Conservation (phyloP, 306 rosid species). For the Sophora flavescens region DNA sequence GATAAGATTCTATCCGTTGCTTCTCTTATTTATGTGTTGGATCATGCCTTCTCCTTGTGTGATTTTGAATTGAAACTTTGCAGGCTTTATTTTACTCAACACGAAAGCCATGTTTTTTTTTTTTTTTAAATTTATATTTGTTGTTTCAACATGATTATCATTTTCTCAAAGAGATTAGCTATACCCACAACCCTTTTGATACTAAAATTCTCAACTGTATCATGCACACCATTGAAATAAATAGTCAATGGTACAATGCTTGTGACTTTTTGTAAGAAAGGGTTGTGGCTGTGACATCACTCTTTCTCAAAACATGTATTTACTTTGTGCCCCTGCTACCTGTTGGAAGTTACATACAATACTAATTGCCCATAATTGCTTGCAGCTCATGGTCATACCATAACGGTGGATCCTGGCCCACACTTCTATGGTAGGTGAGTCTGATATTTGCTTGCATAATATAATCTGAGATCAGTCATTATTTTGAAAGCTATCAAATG, state of each 20-base stretch:
- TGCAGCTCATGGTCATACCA: conserved; percentile 96
- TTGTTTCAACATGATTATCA: neutral
- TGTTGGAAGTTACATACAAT: neutral
- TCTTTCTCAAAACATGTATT: conserved; percentile 7
- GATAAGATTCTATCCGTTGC: neutral
- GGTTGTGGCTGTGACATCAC: conserved; percentile 15
- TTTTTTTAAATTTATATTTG: too few species aligned
- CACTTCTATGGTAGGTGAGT: conserved; percentile 90
- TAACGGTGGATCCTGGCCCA: conserved; percentile 96
- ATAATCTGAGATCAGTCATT: neutral
- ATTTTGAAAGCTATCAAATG: neutral
- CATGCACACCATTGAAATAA: neutral
- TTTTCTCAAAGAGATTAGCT: neutral
- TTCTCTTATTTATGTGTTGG: conserved; percentile 11
- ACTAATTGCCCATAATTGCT: conserved; percentile 44
- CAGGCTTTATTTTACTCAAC: conserved; percentile 93
- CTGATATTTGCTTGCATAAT: conserved; percentile 18
- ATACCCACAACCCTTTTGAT: too few species aligned
- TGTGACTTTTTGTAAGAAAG: conserved; percentile 1
- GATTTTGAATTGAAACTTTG: conserved; percentile 36
- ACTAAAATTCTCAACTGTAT: neutral
- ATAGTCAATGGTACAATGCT: conserved; percentile 26
- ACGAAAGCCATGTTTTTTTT: too few species aligned
- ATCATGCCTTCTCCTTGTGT: conserved; percentile 16
- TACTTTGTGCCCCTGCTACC: neutral